A percentile compares a stretch with the other conserved stretches of the same genome.
phyloP scores from a whole-genome alignment of 2,329 filamentous ascomycete species.

The Nigrospora sphaerica region DNA sequence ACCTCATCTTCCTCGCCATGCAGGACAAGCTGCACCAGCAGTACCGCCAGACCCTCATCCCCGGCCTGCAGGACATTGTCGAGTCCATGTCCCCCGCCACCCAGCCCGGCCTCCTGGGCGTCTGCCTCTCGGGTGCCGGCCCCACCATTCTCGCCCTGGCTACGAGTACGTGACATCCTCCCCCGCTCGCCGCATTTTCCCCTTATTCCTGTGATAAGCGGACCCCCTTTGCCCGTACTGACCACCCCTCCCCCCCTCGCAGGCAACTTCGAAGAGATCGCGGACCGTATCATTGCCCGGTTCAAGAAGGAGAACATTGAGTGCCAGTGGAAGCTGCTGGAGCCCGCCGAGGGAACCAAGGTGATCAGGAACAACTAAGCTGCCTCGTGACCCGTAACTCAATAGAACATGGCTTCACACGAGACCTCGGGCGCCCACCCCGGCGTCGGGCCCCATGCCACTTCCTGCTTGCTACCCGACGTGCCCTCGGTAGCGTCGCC shows the following conservation, averaged over 20 bases:
- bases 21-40: constrained; percentile 98
- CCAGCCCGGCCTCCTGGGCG: constrained; percentile 83
- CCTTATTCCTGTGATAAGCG: no score
- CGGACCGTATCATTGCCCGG: constrained; percentile 65
- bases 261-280: constrained; percentile 76
- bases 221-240: no score
- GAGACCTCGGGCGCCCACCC: no score
- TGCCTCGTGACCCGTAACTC: no score
- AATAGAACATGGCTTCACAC: no score
- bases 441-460: no score
- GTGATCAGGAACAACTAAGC: constrained; percentile 10
- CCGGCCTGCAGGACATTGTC: constrained; percentile 84
- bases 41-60: constrained; percentile 86
- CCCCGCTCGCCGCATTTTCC: no score
- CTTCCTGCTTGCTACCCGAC: no score
- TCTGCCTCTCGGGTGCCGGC: constrained; percentile 90
- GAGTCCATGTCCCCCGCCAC: constrained; percentile 82
- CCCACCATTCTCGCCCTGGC: constrained; percentile 92
- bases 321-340: constrained; percentile 81
- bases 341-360: constrained; percentile 69
- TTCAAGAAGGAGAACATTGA: constrained; percentile 68
- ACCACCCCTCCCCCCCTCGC: no score
- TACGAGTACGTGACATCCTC: constrained; percentile 41
- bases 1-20: constrained; percentile 96
- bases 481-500: no score